Percentiles rank a stretch among this genome's conserved stretches.
Conservation (phyloP, 306 rosid genomes). For the Quercus dentata region DNA sequence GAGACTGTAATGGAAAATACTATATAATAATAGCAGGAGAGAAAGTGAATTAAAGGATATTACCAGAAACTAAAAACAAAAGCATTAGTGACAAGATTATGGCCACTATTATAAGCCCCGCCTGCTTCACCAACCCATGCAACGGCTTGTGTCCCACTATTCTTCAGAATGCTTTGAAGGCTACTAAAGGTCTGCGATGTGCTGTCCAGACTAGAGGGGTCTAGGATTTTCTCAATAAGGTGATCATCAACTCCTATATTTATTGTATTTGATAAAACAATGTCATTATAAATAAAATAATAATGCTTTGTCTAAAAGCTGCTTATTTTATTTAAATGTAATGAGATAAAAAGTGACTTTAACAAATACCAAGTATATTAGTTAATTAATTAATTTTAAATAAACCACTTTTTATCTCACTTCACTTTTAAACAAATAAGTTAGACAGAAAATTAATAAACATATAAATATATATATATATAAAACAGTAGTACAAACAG, state of each 20-base stretch:
- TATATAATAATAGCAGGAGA: background rate
- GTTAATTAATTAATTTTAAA: too few species aligned
- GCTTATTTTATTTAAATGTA: background rate
- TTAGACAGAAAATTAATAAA: too few species aligned
- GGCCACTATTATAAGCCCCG: conserved; percentile 92
- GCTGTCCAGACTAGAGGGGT: conserved; percentile 61
- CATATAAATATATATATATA: too few species aligned
- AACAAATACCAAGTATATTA: too few species aligned
- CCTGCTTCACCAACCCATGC: conserved; percentile 99
- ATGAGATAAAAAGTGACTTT: too few species aligned
- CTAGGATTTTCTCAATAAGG: conserved; percentile 60
- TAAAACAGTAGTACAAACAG: too few species aligned
- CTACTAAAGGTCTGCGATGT: conserved; percentile 42
- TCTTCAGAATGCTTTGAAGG: conserved; percentile 51
- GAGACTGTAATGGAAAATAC: background rate
- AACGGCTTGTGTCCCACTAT: conserved; percentile 40
- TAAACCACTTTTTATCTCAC: too few species aligned
- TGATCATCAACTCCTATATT: conserved; percentile 60
- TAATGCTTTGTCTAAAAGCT: background rate
- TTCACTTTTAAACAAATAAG: too few species aligned
- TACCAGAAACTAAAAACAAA: conserved; percentile 87
- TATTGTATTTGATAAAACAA: background rate
- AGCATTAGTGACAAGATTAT: conserved; percentile 71
- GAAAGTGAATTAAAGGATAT: background rate
- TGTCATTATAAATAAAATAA: background rate